Base-by-base conservation (phyloP, 225 moss, liverwort and hornwort genomes). In the Asterella californica region DNA sequence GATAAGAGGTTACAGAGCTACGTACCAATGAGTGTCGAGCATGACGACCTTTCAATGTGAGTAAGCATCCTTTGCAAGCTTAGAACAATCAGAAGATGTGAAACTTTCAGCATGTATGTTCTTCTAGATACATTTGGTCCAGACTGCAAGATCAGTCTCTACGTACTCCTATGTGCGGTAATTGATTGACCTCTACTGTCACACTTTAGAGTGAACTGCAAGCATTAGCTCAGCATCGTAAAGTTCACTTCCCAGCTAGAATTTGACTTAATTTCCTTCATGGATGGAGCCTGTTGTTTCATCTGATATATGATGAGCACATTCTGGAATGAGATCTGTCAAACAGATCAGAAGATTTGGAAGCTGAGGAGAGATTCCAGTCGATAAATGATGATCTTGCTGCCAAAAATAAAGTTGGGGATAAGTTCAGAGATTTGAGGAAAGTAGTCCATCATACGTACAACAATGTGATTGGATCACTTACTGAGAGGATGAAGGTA, bases 401-500 rank as follows among this genome's bases (percentile, higher is more conserved):
- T 57, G 53, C 54, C 27, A 53, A 81, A 76, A 2, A 21, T 42
- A 79, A 77, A 82, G 80, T 85, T 33, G 65, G 85, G 30, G 81
- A 79, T 55, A 79, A 67, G 70, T 88, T 88, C 79, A 79, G 74
- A 22, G 83, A 79, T 74, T 79, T 88, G 70, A 74, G 75, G 76
- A 74, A 74, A 24, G 64, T 79, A 15, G 64, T 88, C 15, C 83
- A 85, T 72, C 79, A 80, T 11, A 72, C 70, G 65, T 68, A 83
- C 34, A 74, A 78, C 22, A 83, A 88, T 55, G 70, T 81, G 54
- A 85, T 83, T 9, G 88, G 77, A 57, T 79, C 85, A 57, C 72
- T 80, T 19, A 65, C 81, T 42, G 88, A 88, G 78, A 83, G 75
- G 19, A 72, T 85, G 59, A 81, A 83, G 88, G 88, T 88, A 63